Percentiles rank a stretch among this genome's conserved stretches.
These are phyloP conservation scores for Gelatoporia subvermispora DNA, from an alignment of 768 basidiomycete genomes.

Conservation along the genomic window DNA sequence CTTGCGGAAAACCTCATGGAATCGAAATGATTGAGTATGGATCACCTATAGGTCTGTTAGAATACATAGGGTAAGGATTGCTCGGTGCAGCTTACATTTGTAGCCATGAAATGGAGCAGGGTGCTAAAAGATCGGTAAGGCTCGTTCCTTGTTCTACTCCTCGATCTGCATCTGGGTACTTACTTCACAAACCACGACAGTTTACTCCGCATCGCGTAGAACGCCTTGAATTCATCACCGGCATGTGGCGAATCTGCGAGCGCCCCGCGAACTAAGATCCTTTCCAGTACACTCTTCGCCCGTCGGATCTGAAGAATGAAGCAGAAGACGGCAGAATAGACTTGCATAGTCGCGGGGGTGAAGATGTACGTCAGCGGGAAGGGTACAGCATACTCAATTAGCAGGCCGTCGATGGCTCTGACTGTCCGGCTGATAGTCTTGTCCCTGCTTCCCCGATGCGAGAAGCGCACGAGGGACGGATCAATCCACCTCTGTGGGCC, in stretches of 20 bases:
- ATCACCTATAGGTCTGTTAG: conserved; percentile 47
- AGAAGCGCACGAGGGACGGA: conserved; percentile 64
- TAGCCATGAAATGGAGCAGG: conserved; percentile 66
- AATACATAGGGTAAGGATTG: neutral
- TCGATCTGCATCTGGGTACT: conserved; percentile 22
- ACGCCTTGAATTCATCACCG: conserved; percentile 53
- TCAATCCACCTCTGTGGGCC: conserved; percentile 53
- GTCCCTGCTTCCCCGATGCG: conserved; percentile 52
- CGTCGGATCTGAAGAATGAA: conserved; percentile 71
- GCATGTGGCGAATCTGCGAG: conserved; percentile 27
- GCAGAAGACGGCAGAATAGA: conserved; percentile 63
- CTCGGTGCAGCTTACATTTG: conserved; percentile 46
- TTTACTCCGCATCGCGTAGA: conserved; percentile 73
- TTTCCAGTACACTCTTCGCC: conserved; percentile 67
- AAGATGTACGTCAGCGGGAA: conserved; percentile 82
- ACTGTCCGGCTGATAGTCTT: conserved; percentile 48
- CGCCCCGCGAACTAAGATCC: conserved; percentile 60
- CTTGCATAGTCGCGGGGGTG: conserved; percentile 46
- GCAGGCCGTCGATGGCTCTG: conserved; percentile 58
- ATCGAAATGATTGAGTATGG: conserved; percentile 53
- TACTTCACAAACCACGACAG: conserved; percentile 85
- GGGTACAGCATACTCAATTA: conserved; percentile 75
- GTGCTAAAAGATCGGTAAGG: too few relatives aligned
- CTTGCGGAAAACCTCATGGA: conserved; percentile 49
- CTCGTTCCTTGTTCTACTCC: too few relatives aligned